Conservation (phyloP, 805 yeast genomes). For the Wickerhamomyces bovis region DNA sequence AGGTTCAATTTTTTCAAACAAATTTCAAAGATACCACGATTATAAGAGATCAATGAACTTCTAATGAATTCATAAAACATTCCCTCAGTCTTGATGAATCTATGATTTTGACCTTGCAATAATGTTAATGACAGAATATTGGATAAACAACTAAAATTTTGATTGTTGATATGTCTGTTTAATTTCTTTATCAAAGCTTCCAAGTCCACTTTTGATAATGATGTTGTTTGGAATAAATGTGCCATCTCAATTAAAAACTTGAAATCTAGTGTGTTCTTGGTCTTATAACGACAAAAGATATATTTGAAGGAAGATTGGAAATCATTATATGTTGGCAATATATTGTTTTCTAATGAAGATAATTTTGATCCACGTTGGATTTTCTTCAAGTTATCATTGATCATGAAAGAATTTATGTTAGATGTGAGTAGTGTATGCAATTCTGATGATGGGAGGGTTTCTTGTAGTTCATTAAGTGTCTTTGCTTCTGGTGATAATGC, state of each 20-base stretch:
- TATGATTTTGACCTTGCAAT: constrained; percentile 1
- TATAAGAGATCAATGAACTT: constrained; percentile 2
- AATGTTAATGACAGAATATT: constrained; percentile 4
- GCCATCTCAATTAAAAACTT: constrained; percentile 4
- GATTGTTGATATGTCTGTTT: constrained; percentile 1
- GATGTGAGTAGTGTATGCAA: not conserved
- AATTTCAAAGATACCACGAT: constrained; percentile 3
- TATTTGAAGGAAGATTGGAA: not conserved
- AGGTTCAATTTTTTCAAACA: constrained; percentile 5
- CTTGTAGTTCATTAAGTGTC: not conserved
- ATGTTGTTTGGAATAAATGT: not conserved
- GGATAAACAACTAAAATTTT: constrained; percentile 3
- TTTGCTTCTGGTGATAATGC: not conserved
- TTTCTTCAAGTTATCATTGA: not conserved
- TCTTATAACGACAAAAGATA: not conserved
- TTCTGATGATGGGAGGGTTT: not conserved
- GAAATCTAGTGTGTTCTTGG: not conserved
- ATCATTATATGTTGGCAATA: not conserved
- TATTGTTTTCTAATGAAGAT: not conserved
- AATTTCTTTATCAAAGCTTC: constrained; percentile 1
- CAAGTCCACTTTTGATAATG: not conserved
- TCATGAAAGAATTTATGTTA: not conserved
- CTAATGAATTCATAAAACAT: constrained; percentile 4
- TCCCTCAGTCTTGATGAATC: constrained; percentile 3
- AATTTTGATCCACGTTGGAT: not conserved